Evolutionary conservation across 306 rosid genomes (phyloP), one percentile per base, ranked within the genome.

Genomic region (Delonix regia): DNA sequence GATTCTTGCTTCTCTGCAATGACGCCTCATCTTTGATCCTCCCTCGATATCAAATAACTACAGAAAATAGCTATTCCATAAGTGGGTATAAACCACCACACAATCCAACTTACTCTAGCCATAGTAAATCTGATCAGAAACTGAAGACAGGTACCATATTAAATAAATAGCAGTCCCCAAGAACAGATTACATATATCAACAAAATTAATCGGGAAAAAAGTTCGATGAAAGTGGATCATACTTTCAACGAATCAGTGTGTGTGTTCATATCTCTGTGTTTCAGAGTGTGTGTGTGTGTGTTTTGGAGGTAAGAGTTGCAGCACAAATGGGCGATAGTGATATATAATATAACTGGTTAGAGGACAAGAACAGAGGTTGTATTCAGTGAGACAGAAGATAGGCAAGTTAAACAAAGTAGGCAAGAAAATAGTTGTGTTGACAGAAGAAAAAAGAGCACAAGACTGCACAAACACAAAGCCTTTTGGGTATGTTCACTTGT

Each of bases 371-470:
- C 22, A 18, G 56, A 49, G 52, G 14, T 9, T 41, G 7, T 36
- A n/a, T 2, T 6, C 38, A 2, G 38, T 34, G 38, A 34, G 38
- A 34, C 2, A 34, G 38, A 34, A 34, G 6, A 34, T 6, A 34
- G 38, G 38, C 2, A 34, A 34, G 38, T 2, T 34, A 34, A 34
- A 34, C n/a, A 7, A 15, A 36, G 1, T 2, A 19, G 19, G 7
- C 7, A 47, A 2, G 55, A 15, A 68, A 44, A 19, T 2, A 24
- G 9, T 5, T 44, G 16, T 42, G 83, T 82, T 80, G 87, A 42
- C 86, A 78, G 86, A 85, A 85, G 89, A 88, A 71, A n/a, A 83
- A 71, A 85, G 83, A 83, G 89, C 84, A 88, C 91, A 81, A 73
- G 74, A 78, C 78, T 77, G 86, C 56, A 18, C 89, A 80, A 27